Conservation (phyloP, 2,329 filamentous ascomycete species). For the Sporothrix euskadiensis region DNA sequence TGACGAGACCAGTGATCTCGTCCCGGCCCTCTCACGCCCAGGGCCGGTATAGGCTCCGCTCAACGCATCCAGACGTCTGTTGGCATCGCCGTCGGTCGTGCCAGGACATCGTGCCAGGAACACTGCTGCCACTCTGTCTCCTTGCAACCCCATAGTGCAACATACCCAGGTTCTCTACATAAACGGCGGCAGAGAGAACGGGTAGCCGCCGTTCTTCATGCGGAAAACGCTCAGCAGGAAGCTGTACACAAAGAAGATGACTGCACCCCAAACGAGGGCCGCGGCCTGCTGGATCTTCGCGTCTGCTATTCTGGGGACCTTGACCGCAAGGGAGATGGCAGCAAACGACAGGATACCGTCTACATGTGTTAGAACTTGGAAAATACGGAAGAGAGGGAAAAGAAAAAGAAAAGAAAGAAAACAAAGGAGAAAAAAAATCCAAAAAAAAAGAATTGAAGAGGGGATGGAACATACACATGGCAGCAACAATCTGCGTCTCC, state of each 20-base stretch:
- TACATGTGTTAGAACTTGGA: conserved; percentile 27
- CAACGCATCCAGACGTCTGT: neutral
- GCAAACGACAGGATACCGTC: conserved; percentile 79
- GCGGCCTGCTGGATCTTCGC: conserved; percentile 75
- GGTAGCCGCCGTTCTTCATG: conserved; percentile 91
- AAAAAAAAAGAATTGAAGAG: neutral
- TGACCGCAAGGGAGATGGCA: conserved; percentile 85
- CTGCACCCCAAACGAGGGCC: conserved; percentile 73
- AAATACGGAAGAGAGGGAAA: neutral
- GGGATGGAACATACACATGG: conserved; percentile 67
- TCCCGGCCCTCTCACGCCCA: neutral
- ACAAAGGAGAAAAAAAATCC: too few species aligned
- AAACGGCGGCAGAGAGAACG: conserved; percentile 92
- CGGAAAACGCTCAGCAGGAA: conserved; percentile 93
- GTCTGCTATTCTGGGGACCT: conserved; percentile 85
- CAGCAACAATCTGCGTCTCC: conserved; percentile 93
- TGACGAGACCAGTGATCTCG: neutral
- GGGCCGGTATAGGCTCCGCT: neutral
- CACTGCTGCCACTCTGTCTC: too few species aligned
- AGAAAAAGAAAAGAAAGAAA: neutral
- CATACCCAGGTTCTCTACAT: conserved; percentile 46
- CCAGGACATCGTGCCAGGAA: neutral
- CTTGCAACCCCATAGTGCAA: neutral
- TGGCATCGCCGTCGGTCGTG: neutral
- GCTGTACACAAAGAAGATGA: conserved; percentile 84